Evolutionary conservation across 106 monocot genomes (phyloP).

Genomic region (Acorus gramineus): DNA sequence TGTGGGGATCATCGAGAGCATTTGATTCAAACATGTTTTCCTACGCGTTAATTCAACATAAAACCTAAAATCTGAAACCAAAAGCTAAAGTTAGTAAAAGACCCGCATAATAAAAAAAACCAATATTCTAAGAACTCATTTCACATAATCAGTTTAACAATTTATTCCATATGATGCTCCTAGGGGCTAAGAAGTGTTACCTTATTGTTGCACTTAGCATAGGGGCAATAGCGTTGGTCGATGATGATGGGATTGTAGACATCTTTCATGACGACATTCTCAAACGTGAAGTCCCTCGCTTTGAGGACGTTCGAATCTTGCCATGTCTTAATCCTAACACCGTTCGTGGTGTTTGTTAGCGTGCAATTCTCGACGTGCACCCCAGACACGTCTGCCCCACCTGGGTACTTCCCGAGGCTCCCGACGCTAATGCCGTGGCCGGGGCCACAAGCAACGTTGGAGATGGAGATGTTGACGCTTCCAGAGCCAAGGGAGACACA

Average conservation of each 20-base stretch:
- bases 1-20: too few species aligned
- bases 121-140: too few species aligned
- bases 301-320: conserved; percentile 17
- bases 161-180: too few species aligned
- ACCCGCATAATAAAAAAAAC: too few species aligned
- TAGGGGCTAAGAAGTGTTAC: conserved; percentile 2
- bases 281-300: conserved; percentile 30
- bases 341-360: conserved; percentile 27
- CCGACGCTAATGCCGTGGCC: conserved; percentile 27
- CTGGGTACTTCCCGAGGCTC: conserved; percentile 40
- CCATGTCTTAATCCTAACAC: conserved; percentile 54
- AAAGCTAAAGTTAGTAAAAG: too few species aligned
- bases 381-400: conserved; percentile 26
- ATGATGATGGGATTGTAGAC: conserved; percentile 62
- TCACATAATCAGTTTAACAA: too few species aligned
- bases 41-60: too few species aligned
- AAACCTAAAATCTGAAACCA: too few species aligned
- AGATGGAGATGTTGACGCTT: conserved; percentile 10
- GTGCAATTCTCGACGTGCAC: conserved; percentile 47
- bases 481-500: conserved; percentile 44
- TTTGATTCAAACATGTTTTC: too few species aligned
- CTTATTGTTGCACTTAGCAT: conserved; percentile 11
- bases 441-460: conserved; percentile 19
- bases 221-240: conserved; percentile 47
- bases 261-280: conserved; percentile 28